Base-by-base conservation (phyloP, 1,284 basidiomycete genomes). In the Naganishia sp. region DNA sequence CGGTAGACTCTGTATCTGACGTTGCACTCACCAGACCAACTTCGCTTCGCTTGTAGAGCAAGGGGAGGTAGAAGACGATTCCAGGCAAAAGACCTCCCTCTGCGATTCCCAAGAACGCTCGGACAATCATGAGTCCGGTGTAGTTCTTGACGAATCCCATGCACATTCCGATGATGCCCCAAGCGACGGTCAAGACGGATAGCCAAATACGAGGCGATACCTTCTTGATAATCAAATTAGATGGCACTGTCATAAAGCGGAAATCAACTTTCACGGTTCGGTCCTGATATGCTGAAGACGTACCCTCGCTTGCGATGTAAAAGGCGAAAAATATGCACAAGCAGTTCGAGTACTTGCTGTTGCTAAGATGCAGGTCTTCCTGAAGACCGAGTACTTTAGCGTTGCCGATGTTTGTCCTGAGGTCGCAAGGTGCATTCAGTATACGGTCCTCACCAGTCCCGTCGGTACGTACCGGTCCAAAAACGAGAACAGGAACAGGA, bases 251-350 rank as follows among this genome's bases (percentile, higher is more conserved):
- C 28, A 28, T 28, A 28, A 28, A 25, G 28, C 31, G 51, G 46
- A 15, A 28, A 28, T 28, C 28, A 28, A 5, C 28, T 3, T 28
- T 28, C 28, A 28, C 18, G 23, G 18, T 50, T 31, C 42, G 3
- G 21, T 45, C 35, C 18, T 35, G 39, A n/a, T 6, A 13, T 23
- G 49, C 58, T 17, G 7, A 55, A 55, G 42, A 39, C 35, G 2
- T 39, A 39, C 35, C 35, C 53, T 69, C 74, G 42, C 66, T 71
- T 31, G 72, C 67, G 66, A 74, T 75, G 61, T 77, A 79, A 63
- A 74, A 76, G 25, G 73, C 75, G 67, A 76, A 79, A 72, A 78
- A 77, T 60, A 77, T 71, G 47, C 73, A 71, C 25, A 77, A 71
- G 54, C 70, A 73, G 31, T 66, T 65, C 13, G 68, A 65, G 61